Conservation (phyloP, 768 basidiomycete genomes). For the Mycena rosella region DNA sequence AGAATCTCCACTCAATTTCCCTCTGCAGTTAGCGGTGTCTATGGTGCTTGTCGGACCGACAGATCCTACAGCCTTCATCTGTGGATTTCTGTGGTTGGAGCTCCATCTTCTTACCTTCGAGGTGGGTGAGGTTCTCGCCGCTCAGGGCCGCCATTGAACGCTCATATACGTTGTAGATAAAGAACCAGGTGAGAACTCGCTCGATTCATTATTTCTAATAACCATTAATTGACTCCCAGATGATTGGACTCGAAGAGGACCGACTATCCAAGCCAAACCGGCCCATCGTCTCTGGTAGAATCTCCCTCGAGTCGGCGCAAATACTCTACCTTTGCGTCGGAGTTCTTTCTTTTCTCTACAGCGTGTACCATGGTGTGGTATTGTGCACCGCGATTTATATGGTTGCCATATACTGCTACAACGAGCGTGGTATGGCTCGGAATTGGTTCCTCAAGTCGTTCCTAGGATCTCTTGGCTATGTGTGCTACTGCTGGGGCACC, state of each 20-base stretch:
- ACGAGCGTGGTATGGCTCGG: slow-evolving; percentile 34
- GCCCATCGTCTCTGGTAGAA: slow-evolving; percentile 39
- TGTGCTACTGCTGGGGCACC: slow-evolving; percentile 42
- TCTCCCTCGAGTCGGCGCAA: slow-evolving; percentile 31
- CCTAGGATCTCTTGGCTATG: slow-evolving; percentile 38
- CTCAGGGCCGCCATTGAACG: too few relatives aligned
- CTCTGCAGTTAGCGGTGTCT: slow-evolving; percentile 34
- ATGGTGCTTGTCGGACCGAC: slow-evolving; percentile 31
- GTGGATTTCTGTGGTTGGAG: slow-evolving; percentile 7
- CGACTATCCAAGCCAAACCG: slow-evolving; percentile 39
- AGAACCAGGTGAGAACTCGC: too few relatives aligned
- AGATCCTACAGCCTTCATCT: neutral
- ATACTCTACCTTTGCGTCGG: too few relatives aligned
- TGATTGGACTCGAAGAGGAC: too few relatives aligned
- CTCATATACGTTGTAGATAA: too few relatives aligned
- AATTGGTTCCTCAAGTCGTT: slow-evolving; percentile 38
- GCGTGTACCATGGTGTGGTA: too few relatives aligned
- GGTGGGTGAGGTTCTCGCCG: too few relatives aligned
- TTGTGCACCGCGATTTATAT: too few relatives aligned
- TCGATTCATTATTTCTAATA: too few relatives aligned
- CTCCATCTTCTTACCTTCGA: slow-evolving; percentile 12
- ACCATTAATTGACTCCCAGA: too few relatives aligned
- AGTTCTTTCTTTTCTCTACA: too few relatives aligned
- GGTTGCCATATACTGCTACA: slow-evolving; percentile 39
- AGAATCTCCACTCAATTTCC: neutral